A percentile compares a stretch with the other conserved stretches of the same genome.
Evolutionary conservation across 192 early-diverging fungal genomes (phyloP).

Genomic region (Mycoemilia scoparia): DNA sequence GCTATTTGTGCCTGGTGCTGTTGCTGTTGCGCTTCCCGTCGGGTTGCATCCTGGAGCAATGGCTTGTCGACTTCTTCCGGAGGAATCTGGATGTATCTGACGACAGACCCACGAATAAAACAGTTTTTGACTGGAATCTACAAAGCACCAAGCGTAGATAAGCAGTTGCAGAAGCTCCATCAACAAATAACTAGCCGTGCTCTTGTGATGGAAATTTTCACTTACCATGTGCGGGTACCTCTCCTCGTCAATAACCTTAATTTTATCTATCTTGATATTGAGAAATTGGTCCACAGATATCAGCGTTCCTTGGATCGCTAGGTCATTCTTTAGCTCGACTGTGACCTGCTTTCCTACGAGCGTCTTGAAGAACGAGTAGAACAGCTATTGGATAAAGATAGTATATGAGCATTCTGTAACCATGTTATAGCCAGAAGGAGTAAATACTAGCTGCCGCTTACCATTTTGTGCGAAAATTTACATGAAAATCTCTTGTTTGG

Average conservation of each 20-base stretch:
- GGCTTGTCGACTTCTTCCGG: slow-evolving; percentile 80
- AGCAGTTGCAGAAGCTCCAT: background rate
- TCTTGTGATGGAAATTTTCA: too few species aligned
- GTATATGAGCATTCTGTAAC: too few species aligned
- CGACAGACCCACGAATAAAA: slow-evolving; percentile 97
- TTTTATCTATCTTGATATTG: slow-evolving; percentile 95
- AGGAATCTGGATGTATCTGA: slow-evolving; percentile 88
- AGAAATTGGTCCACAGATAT: slow-evolving; percentile 98
- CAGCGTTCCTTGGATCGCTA: slow-evolving; percentile 76
- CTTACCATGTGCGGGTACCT: slow-evolving; percentile 97
- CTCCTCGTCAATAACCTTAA: slow-evolving; percentile 64
- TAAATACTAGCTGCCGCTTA: too few species aligned
- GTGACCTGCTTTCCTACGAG: slow-evolving; percentile 87
- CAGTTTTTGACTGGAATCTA: slow-evolving; percentile 96
- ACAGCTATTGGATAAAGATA: too few species aligned
- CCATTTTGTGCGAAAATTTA: too few species aligned
- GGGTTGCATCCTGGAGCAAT: slow-evolving; percentile 88
- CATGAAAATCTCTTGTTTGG: too few species aligned
- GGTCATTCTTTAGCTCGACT: slow-evolving; percentile 97
- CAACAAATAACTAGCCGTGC: background rate
- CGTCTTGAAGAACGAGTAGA: slow-evolving; percentile 99
- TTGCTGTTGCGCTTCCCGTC: slow-evolving; percentile 60
- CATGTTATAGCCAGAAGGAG: too few species aligned
- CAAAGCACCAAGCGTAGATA: slow-evolving; percentile 6
- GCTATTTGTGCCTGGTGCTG: slow-evolving; percentile 15